Evolutionary conservation across 2,329 filamentous ascomycete species (phyloP).

Genomic region (Coleophoma eucalyptorum): DNA sequence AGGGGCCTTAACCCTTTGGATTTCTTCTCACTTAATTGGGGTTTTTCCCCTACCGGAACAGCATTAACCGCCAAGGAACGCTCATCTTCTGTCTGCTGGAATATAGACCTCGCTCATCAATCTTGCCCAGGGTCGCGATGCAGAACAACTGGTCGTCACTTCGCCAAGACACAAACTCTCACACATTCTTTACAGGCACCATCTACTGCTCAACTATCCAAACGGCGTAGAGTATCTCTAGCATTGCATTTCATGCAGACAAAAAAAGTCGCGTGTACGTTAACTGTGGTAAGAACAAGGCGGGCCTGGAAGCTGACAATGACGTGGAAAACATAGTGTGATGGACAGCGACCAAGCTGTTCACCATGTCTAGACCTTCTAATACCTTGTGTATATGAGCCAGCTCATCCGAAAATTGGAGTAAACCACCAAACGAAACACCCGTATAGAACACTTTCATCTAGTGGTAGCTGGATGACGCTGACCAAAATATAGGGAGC

Average conservation of each 20-base stretch:
- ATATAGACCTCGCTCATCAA: too few species aligned
- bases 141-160: too few species aligned
- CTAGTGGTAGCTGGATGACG: neutral
- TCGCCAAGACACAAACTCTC: too few species aligned
- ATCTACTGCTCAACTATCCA: too few species aligned
- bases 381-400: neutral
- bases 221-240: too few species aligned
- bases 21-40: too few species aligned
- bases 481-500: neutral
- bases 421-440: neutral
- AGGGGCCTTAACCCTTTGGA: too few species aligned
- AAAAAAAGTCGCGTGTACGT: neutral
- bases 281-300: neutral
- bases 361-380: neutral
- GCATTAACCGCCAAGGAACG: too few species aligned
- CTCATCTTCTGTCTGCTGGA: too few species aligned
- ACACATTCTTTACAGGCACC: too few species aligned
- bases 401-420: neutral
- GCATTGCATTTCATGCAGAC: conserved; percentile 1
- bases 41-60: too few species aligned
- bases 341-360: neutral
- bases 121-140: too few species aligned
- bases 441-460: neutral
- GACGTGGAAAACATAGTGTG: neutral
- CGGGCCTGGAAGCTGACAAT: neutral